Evolutionary conservation across 176 grass and related monocot genomes (phyloP), one percentile per base, ranked within the genome.

Genomic region (Luzula sylvatica): DNA sequence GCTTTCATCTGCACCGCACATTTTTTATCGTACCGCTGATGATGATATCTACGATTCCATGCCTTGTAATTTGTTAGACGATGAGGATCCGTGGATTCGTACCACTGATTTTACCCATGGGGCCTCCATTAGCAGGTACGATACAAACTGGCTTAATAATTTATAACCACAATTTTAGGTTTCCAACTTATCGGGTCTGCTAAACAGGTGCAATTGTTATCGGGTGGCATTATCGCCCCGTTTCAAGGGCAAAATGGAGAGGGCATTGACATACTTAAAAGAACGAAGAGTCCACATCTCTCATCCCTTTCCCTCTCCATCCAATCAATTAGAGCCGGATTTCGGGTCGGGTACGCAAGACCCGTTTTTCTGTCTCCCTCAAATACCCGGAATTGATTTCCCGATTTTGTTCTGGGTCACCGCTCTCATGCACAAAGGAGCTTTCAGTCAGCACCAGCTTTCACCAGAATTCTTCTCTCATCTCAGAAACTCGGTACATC

Each of bases 11-110:
- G 19, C 67, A 3, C 83, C 83, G 5, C 27, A 22, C 15, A 26
- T 82, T 2, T 75, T 58, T 42, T 88, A 95, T 60, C 77, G 80
- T 27, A 95, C 80, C n/a, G 83, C 83, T 0, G 83, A 88, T 17
- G 89, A 88, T 59, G 89, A 85, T 68, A 88, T 88, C 56, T 42
- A 78, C 30, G 70, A 39, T 9, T 53, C 89, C 1, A 68, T 84
- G 52, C 77, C 89, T 0, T 68, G 70, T 42, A 73, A 81, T 61
- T 55, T 95, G 23, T 69, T 84, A 5, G 83, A 95, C 11, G 89
- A 95, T 1, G 80, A 85, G 3, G 83, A 95, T 48, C 89, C 83
- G 0, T 95, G 89, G 89, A 88, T 95, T 50, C 46, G 89, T 3
- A 88, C 73, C 26, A 67, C 69, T 1, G 80, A 95, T 38, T 78